Conservation (phyloP, 2,329 filamentous ascomycete genomes). For the Aspergillus sp. region DNA sequence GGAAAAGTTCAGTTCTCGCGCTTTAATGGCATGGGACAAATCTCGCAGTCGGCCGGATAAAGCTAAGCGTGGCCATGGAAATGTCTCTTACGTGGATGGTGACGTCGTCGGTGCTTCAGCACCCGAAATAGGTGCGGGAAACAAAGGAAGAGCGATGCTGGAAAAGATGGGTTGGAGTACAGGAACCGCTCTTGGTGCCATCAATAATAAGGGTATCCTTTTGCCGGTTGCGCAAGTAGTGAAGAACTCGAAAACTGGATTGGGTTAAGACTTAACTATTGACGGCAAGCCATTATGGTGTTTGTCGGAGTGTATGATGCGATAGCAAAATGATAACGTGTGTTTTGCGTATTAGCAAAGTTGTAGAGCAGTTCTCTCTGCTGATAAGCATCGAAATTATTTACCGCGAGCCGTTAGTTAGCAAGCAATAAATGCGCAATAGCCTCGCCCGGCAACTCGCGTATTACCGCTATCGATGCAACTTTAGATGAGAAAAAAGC, state of each 20-base stretch:
- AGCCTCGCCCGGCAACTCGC: not conserved
- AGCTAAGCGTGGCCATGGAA: slow-evolving; percentile 40
- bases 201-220: slow-evolving; percentile 83
- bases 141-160: slow-evolving; percentile 81
- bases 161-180: slow-evolving; percentile 97
- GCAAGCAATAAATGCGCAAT: not conserved
- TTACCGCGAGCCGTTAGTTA: not conserved
- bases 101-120: slow-evolving; percentile 84
- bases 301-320: not conserved
- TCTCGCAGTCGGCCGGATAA: slow-evolving; percentile 22
- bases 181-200: slow-evolving; percentile 78
- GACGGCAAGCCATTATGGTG: not conserved
- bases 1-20: slow-evolving; percentile 29
- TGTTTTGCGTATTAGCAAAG: not conserved
- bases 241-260: slow-evolving; percentile 79
- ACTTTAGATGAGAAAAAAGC: slow-evolving; percentile 71
- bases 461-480: slow-evolving; percentile 60
- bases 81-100: slow-evolving; percentile 71
- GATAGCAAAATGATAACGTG: not conserved
- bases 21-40: slow-evolving; percentile 25
- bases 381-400: not conserved
- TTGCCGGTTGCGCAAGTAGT: slow-evolving; percentile 84
- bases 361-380: not conserved
- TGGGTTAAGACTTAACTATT: slow-evolving; percentile 53
- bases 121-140: slow-evolving; percentile 77